Percentiles rank a stretch among this genome's conserved stretches.
These are phyloP conservation scores for Flammula alnicola DNA, from an alignment of 1,284 basidiomycete species.

Conservation along the genomic window DNA sequence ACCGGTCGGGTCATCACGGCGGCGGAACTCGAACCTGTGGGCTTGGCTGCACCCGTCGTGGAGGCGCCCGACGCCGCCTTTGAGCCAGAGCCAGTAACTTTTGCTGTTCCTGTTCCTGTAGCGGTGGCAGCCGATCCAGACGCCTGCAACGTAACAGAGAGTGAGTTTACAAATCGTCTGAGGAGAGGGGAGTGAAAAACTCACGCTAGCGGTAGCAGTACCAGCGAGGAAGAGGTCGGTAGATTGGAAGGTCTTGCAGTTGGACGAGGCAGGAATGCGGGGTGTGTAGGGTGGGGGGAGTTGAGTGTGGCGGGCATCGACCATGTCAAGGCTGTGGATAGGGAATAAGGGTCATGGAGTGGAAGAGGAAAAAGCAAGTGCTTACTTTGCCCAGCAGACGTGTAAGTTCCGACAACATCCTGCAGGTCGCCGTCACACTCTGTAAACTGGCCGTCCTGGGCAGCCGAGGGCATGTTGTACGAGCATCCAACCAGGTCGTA, in stretches of 20 bases:
- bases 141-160: too few species aligned
- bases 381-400: conserved; percentile 15
- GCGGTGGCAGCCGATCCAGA: too few species aligned
- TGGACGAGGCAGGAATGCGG: conserved; percentile 20
- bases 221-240: conserved; percentile 22
- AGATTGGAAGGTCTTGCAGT: conserved; percentile 22
- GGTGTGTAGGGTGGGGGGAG: conserved; percentile 20
- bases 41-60: too few species aligned
- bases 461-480: conserved; percentile 32
- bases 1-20: too few species aligned
- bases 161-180: too few species aligned
- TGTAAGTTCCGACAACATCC: conserved; percentile 22
- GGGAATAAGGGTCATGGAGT: background rate
- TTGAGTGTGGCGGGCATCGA: conserved; percentile 23
- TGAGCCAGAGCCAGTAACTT: too few species aligned
- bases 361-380: background rate
- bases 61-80: too few species aligned
- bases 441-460: conserved; percentile 25
- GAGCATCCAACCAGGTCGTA: conserved; percentile 33
- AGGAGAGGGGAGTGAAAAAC: too few species aligned
- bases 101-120: too few species aligned
- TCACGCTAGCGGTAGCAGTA: too few species aligned
- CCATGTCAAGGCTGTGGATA: conserved; percentile 19
- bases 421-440: conserved; percentile 24
- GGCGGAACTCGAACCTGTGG: too few species aligned